A percentile compares a stretch with the other conserved stretches of the same genome.
These are phyloP conservation scores for Quillaja saponaria DNA, from an alignment of 306 rosid species.

Conservation along the genomic window DNA sequence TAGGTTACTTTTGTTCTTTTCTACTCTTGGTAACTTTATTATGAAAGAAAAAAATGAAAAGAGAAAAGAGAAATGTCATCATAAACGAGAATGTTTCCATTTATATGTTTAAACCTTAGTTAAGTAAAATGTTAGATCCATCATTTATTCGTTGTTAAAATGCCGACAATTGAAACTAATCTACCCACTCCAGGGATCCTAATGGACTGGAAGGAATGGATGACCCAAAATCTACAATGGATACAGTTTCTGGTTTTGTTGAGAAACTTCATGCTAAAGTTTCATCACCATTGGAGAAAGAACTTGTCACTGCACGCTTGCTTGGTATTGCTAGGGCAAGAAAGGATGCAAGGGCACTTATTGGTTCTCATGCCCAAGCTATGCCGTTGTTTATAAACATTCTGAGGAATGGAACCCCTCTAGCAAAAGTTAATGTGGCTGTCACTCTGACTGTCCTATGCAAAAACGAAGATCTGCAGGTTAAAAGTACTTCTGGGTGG, in stretches of 20 bases:
- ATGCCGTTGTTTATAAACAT: constrained; percentile 95
- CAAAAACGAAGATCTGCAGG: constrained; percentile 86
- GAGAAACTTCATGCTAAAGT: constrained; percentile 87
- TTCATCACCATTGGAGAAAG: constrained; percentile 82
- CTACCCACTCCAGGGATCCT: constrained; percentile 53
- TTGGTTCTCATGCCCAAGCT: constrained; percentile 96
- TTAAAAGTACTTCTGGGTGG: constrained; percentile 97
- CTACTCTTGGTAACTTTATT: neutral
- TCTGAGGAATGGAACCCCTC: constrained; percentile 79
- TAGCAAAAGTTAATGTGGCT: constrained; percentile 88
- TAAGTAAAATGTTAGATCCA: neutral
- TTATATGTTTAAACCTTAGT: neutral
- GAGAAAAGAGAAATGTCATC: neutral
- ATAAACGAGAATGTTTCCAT: neutral
- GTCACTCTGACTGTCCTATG: constrained; percentile 74
- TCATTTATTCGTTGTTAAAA: constrained; percentile 23
- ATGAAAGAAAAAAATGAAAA: no score
- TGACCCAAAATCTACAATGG: constrained; percentile 79
- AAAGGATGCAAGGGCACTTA: constrained; percentile 78
- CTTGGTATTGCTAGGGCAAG: constrained; percentile 63
- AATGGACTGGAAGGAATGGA: constrained; percentile 53
- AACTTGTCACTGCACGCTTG: constrained; percentile 67
- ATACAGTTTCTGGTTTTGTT: constrained; percentile 73
- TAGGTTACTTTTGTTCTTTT: constrained; percentile 43
- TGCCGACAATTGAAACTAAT: constrained; percentile 21